Percentiles rank a stretch among this genome's conserved stretches.
phyloP scores from a whole-genome alignment of 2,329 filamentous ascomycete genomes.

The Moelleriella libera region DNA sequence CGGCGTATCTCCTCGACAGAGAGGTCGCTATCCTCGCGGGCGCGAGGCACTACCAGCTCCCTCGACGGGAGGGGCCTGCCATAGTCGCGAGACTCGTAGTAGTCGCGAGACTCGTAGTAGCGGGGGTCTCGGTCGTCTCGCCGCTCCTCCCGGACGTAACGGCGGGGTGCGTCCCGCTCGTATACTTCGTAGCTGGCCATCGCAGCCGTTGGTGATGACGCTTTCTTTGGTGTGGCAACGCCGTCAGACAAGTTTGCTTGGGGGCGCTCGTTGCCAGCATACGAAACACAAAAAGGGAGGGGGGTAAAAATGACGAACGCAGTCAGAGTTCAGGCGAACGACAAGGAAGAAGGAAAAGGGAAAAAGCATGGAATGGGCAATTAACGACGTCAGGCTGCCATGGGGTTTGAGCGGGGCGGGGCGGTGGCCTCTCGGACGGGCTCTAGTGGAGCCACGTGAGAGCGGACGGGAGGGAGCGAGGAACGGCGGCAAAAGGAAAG shows the following conservation, averaged over 20 bases:
- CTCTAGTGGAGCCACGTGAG: background rate
- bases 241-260: background rate
- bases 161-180: constrained; percentile 34
- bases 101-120: constrained; percentile 28
- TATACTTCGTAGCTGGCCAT: constrained; percentile 40
- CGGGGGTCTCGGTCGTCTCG: constrained; percentile 36
- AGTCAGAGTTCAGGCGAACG: no score
- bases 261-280: background rate
- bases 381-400: background rate
- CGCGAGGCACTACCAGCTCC: constrained; percentile 37
- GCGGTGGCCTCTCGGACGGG: background rate
- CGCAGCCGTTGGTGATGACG: background rate
- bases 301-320: background rate
- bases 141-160: constrained; percentile 39
- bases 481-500: background rate
- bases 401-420: no score
- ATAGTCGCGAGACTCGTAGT: constrained; percentile 37
- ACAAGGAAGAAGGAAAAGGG: background rate
- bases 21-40: constrained; percentile 59
- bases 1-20: constrained; percentile 72
- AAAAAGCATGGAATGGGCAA: background rate
- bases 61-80: constrained; percentile 28
- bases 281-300: background rate
- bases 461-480: background rate
- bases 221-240: background rate